A percentile compares a stretch with the other conserved stretches of the same genome.
Conservation (phyloP, 345 rosid genomes). For the Eucalyptus cloeziana region DNA sequence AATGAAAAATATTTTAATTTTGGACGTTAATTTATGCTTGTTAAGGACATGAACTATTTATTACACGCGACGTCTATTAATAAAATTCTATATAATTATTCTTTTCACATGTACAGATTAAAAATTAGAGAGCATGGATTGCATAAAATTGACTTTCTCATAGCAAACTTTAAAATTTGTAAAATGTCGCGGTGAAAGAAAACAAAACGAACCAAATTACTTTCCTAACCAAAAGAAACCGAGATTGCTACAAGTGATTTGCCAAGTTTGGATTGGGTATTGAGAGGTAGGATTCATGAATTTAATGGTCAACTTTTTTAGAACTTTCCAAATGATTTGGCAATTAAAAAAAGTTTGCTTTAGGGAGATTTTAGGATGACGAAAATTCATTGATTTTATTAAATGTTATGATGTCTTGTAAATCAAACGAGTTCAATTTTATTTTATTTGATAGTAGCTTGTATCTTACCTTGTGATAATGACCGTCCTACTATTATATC, state of each 20-base stretch:
- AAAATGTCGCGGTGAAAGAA: too few species aligned
- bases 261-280: background rate
- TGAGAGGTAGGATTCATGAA: background rate
- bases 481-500: fast-evolving
- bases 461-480: background rate
- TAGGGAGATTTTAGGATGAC: fast-evolving
- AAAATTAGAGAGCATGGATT: too few species aligned
- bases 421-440: fast-evolving
- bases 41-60: too few species aligned
- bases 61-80: background rate
- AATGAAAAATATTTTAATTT: too few species aligned
- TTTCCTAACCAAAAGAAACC: background rate
- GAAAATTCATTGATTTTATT: background rate
- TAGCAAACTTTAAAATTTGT: background rate
- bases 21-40: too few species aligned
- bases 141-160: background rate
- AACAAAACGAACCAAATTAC: background rate
- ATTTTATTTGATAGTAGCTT: background rate
- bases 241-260: background rate
- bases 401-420: fast-evolving
- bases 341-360: too few species aligned
- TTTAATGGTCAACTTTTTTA: background rate
- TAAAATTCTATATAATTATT: too few species aligned
- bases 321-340: too few species aligned
- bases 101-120: too few species aligned